Evolutionary conservation across 2,329 filamentous ascomycete genomes (phyloP).

Genomic region (Phialophora expanda): DNA sequence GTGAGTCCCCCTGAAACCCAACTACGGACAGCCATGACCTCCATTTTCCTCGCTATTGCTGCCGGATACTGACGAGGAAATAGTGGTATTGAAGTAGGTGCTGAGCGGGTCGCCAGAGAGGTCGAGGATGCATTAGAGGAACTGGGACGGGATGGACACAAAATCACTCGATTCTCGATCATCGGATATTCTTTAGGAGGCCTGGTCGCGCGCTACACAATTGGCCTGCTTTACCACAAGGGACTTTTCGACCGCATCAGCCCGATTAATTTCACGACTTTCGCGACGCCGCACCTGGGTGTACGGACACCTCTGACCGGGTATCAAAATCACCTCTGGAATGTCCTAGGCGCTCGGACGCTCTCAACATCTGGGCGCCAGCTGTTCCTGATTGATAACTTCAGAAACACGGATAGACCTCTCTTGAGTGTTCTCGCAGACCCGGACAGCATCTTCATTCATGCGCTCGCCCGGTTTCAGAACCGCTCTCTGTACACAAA

Average conservation of each 20-base stretch:
- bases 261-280: conserved; percentile 93
- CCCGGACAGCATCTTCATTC: conserved; percentile 82
- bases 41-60: not conserved
- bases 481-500: conserved; percentile 82
- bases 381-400: conserved; percentile 83
- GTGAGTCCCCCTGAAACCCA: not conserved
- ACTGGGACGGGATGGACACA: conserved; percentile 65
- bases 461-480: conserved; percentile 75
- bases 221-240: conserved; percentile 81
- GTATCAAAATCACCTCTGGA: conserved; percentile 72
- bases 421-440: conserved; percentile 83
- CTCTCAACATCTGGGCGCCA: conserved; percentile 84
- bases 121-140: conserved; percentile 64
- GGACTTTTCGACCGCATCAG: conserved; percentile 79
- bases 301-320: conserved; percentile 72
- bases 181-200: conserved; percentile 91
- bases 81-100: conserved; percentile 68
- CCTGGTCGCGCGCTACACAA: conserved; percentile 81
- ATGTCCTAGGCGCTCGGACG: conserved; percentile 79
- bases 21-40: not conserved
- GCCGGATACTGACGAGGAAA: not conserved
- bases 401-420: conserved; percentile 80
- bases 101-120: conserved; percentile 68
- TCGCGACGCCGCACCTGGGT: conserved; percentile 84
- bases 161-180: conserved; percentile 81